A percentile compares a stretch with the other conserved stretches of the same genome.
Conservation (phyloP, 805 yeast genomes). For the Tetrapisispora arboricola region DNA sequence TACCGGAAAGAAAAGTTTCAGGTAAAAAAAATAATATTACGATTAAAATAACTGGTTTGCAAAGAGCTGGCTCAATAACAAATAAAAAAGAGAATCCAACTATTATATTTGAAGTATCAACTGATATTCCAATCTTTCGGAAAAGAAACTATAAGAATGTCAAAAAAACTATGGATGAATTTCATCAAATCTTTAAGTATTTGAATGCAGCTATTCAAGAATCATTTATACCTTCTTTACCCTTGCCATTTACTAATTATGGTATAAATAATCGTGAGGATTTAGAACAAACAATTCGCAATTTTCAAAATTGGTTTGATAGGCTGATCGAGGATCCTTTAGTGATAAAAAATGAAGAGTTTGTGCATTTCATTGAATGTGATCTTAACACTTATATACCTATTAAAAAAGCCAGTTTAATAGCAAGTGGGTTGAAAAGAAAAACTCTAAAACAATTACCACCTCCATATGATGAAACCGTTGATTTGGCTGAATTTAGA, state of each 20-base stretch:
- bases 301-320: slow-evolving; percentile 81
- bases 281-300: slow-evolving; percentile 40
- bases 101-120: slow-evolving; percentile 55
- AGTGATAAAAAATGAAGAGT: slow-evolving; percentile 78
- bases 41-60: slow-evolving; percentile 58
- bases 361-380: slow-evolving; percentile 71
- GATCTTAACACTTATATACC: slow-evolving; percentile 48
- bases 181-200: slow-evolving; percentile 65
- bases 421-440: slow-evolving; percentile 62
- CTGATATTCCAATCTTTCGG: slow-evolving; percentile 68
- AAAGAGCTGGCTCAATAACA: slow-evolving; percentile 42
- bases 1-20: slow-evolving; percentile 7
- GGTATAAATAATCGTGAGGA: slow-evolving; percentile 84
- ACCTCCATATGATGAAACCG: slow-evolving; percentile 82
- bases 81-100: slow-evolving; percentile 71
- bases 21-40: slow-evolving; percentile 31
- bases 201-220: slow-evolving; percentile 76
- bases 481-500: slow-evolving; percentile 72
- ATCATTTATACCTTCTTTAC: slow-evolving; percentile 86
- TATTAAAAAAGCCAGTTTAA: slow-evolving; percentile 35
- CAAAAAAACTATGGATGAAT: slow-evolving; percentile 72
- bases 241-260: slow-evolving; percentile 61
- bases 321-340: slow-evolving; percentile 65
- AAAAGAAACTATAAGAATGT: slow-evolving; percentile 60
- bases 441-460: slow-evolving; percentile 85